Evolutionary conservation across 1,284 basidiomycete genomes (phyloP).

Genomic region (Fomitiporia mediterranea): DNA sequence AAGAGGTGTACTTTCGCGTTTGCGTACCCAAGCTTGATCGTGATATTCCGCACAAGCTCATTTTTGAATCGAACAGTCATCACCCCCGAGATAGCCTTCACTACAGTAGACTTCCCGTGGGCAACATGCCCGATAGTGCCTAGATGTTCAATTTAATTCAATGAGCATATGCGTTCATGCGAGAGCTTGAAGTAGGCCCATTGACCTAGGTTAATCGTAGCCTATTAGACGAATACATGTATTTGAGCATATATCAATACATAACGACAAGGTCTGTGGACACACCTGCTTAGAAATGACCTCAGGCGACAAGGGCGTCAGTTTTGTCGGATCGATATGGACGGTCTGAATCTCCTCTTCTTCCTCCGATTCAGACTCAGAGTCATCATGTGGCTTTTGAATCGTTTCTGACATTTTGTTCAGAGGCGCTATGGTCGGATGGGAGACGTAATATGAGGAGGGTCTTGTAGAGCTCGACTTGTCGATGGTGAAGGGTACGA

Average conservation of each 20-base stretch:
- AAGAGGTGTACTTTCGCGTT: constrained; percentile 86
- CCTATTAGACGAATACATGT: constrained; percentile 36
- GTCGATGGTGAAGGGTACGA: not conserved
- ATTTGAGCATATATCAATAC: no score
- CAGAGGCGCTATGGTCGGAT: no score
- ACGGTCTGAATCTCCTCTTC: constrained; percentile 54
- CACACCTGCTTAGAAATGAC: constrained; percentile 97
- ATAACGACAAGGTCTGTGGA: constrained; percentile 24
- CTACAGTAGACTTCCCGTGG: constrained; percentile 98
- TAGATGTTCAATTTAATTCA: constrained; percentile 27
- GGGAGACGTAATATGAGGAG: no score
- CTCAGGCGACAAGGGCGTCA: constrained; percentile 90
- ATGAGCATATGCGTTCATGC: constrained; percentile 10
- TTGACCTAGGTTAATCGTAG: constrained; percentile 80
- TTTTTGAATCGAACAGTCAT: constrained; percentile 99
- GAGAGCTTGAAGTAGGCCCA: constrained; percentile 3
- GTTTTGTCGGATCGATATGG: constrained; percentile 72
- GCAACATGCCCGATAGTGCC: constrained; percentile 97
- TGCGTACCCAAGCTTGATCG: constrained; percentile 98
- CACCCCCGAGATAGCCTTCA: constrained; percentile 99
- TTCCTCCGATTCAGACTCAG: constrained; percentile 64
- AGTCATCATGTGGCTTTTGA: constrained; percentile 58
- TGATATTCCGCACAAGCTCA: constrained; percentile 97
- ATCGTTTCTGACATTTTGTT: constrained; percentile 40
- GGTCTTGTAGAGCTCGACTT: not conserved